phyloP scores from a whole-genome alignment of 192 early-diverging fungal genomes.

The Coemansia sp. region DNA sequence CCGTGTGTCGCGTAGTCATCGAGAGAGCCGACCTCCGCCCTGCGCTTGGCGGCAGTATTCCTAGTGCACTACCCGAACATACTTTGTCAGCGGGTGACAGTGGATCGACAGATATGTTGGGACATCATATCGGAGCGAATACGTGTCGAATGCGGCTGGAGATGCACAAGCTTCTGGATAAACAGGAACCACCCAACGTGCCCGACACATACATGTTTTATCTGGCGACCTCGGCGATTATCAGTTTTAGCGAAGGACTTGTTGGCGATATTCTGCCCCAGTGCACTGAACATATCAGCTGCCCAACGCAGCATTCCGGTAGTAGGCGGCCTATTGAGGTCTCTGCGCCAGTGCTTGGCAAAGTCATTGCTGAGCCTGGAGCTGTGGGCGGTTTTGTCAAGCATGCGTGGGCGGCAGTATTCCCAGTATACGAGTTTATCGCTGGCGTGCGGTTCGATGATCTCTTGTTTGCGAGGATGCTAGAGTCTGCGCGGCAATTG shows the following conservation, averaged over 20 bases:
- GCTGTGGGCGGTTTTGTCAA: slow-evolving; percentile 74
- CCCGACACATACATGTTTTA: slow-evolving; percentile 89
- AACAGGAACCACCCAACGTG: slow-evolving; percentile 82
- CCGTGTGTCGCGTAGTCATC: slow-evolving; percentile 70
- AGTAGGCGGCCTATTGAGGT: neutral
- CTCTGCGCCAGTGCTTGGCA: slow-evolving; percentile 14
- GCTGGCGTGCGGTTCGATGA: slow-evolving; percentile 80
- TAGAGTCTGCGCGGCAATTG: slow-evolving; percentile 74
- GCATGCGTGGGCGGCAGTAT: slow-evolving; percentile 76
- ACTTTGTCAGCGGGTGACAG: neutral
- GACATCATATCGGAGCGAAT: slow-evolving; percentile 29
- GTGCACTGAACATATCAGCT: slow-evolving; percentile 34
- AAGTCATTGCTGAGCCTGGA: slow-evolving; percentile 7
- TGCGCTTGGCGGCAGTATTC: slow-evolving; percentile 20
- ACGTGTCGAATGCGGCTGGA: slow-evolving; percentile 45
- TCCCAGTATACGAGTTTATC: slow-evolving; percentile 76
- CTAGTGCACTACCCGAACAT: slow-evolving; percentile 6
- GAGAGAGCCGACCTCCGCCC: slow-evolving; percentile 63
- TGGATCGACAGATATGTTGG: neutral
- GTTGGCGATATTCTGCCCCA: slow-evolving; percentile 64
- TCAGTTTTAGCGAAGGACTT: slow-evolving; percentile 71
- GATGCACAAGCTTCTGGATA: slow-evolving; percentile 90
- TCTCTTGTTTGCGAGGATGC: slow-evolving; percentile 70
- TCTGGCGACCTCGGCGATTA: slow-evolving; percentile 72
- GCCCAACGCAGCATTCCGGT: neutral